phyloP scores from a whole-genome alignment of 78 protist species.

The Guillardia theta region DNA sequence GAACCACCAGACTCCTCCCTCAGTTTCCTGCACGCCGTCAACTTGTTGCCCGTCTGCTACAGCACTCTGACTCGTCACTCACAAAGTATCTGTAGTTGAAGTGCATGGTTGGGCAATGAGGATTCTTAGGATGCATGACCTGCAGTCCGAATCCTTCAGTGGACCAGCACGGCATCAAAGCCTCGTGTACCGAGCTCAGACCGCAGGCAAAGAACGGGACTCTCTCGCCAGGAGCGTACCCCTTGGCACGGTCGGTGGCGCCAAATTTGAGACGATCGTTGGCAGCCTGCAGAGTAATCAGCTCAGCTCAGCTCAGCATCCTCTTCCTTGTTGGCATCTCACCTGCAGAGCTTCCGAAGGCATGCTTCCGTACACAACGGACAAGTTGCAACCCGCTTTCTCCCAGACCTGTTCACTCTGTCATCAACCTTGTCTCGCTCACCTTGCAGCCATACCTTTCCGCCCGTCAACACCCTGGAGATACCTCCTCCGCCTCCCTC shows the following conservation, averaged over 20 bases:
- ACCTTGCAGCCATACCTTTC: too few relatives aligned
- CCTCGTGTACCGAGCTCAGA: neutral
- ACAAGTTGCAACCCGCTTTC: conserved; percentile 54
- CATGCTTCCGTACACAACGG: conserved; percentile 48
- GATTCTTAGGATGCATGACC: conserved; percentile 65
- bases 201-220: conserved; percentile 58
- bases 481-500: conserved; percentile 62
- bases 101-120: conserved; percentile 66
- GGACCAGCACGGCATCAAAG: neutral
- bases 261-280: neutral
- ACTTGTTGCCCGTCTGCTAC: neutral
- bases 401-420: conserved; percentile 44
- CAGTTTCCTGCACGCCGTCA: neutral
- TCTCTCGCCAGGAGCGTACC: conserved; percentile 26
- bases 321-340: too few relatives aligned
- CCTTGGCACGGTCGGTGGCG: conserved; percentile 23
- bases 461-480: conserved; percentile 46
- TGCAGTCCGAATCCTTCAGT: neutral
- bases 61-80: conserved; percentile 5
- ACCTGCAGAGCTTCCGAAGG: conserved; percentile 53
- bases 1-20: conserved; percentile 60
- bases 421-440: neutral
- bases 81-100: conserved; percentile 70
- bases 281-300: too few relatives aligned
- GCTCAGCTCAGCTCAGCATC: too few relatives aligned